Evolutionary conservation across 2,329 filamentous ascomycete species (phyloP).

Genomic region (Paramyrothecium roridum): DNA sequence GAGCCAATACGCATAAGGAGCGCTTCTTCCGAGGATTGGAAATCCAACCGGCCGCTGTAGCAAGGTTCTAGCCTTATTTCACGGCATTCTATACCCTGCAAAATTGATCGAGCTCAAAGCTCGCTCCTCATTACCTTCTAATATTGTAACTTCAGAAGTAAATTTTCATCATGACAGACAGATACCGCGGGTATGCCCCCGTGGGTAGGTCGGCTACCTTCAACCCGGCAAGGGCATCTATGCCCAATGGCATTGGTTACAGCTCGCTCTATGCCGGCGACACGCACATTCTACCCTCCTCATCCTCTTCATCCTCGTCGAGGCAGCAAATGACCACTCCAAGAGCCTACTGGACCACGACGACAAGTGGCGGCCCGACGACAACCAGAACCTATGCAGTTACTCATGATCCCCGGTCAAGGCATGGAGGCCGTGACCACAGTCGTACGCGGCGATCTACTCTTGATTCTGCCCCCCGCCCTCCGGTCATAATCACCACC

Average conservation of each 20-base stretch:
- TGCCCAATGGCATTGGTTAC: constrained; percentile 50
- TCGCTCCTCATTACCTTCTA: no score
- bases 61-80: no score
- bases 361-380: constrained; percentile 32
- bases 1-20: no score
- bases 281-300: constrained; percentile 49
- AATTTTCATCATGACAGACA: constrained; percentile 41
- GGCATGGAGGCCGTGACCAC: constrained; percentile 43
- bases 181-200: constrained; percentile 36
- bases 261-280: constrained; percentile 50
- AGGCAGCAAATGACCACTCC: constrained; percentile 27
- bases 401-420: constrained; percentile 46
- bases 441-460: constrained; percentile 50
- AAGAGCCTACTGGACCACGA: constrained; percentile 28
- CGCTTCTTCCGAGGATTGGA: no score
- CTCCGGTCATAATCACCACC: constrained; percentile 57
- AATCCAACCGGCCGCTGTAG: no score
- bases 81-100: no score
- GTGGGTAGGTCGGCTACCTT: constrained; percentile 41
- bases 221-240: constrained; percentile 50
- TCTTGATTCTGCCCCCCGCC: constrained; percentile 44
- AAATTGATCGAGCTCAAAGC: no score
- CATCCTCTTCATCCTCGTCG: constrained; percentile 26
- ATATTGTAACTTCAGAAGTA: not conserved
- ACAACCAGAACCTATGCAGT: constrained; percentile 56